A percentile compares a stretch with the other conserved stretches of the same genome.
Evolutionary conservation across 106 monocot species (phyloP).

Genomic region (Narthecium ossifragum): DNA sequence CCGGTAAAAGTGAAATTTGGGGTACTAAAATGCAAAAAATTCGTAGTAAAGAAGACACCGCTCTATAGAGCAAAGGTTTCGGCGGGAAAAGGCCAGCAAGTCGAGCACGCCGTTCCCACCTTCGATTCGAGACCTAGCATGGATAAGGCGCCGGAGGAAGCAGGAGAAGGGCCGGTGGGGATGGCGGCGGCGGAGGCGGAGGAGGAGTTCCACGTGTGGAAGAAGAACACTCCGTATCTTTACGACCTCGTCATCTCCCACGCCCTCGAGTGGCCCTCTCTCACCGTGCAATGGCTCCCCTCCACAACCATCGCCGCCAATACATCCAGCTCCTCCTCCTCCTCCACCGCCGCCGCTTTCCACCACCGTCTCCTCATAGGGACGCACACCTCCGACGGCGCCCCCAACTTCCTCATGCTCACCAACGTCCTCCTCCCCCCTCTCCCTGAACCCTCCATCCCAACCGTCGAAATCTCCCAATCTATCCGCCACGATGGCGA

Average conservation of each 20-base stretch:
- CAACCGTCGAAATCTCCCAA: constrained; percentile 35
- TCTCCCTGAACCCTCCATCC: constrained; percentile 9
- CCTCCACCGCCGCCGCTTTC: constrained; percentile 7
- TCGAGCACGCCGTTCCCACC: too few species aligned
- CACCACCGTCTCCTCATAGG: constrained; percentile 48
- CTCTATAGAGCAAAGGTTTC: background rate
- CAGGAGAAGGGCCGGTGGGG: constrained; percentile 15
- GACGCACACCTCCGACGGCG: constrained; percentile 78
- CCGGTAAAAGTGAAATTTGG: too few species aligned
- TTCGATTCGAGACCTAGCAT: too few species aligned
- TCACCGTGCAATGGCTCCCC: constrained; percentile 77
- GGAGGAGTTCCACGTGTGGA: constrained; percentile 77
- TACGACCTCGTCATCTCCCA: constrained; percentile 92
- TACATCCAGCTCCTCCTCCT: constrained; percentile 9
- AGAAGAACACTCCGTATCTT: constrained; percentile 84
- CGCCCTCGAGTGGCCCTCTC: constrained; percentile 80
- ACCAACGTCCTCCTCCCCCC: constrained; percentile 38
- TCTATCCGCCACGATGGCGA: constrained; percentile 59
- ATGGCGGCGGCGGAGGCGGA: constrained; percentile 22
- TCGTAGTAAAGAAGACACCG: too few species aligned
- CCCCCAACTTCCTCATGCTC: constrained; percentile 72
- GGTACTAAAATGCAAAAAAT: too few species aligned
- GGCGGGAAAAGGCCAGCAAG: too few species aligned
- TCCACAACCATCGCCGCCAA: constrained; percentile 11
- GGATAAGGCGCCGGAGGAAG: too few species aligned